Base-by-base conservation (phyloP, 2,329 filamentous ascomycete genomes). In the Botrytis porri region DNA sequence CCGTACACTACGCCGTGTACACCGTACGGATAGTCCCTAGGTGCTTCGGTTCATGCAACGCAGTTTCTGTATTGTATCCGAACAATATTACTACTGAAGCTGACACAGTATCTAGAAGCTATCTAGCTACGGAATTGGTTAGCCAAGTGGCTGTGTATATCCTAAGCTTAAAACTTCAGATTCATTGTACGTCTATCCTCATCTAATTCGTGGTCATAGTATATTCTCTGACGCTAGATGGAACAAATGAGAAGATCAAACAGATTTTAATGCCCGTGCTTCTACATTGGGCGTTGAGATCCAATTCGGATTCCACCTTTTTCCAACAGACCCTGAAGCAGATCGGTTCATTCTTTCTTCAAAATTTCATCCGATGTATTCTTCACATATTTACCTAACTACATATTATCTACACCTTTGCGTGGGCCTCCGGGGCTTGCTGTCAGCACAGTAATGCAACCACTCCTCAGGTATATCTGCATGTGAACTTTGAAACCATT, bases 141-240 rank as follows among this genome's bases (percentile, higher is more conserved):
- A 45, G 29, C 25, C 18, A 32, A n/a, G 66, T 69, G 66, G 66
- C 54, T 69, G 54, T 69, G 54, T 37, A 69, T 60, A 45, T 45
- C 32, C 51, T 39, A 61, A 72, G 60, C 51, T 60, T 61, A 41
- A 45, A 61, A 69, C 51, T 60, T 69, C 70, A 59, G 70, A 69
- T 60, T 67, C 61, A 41, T 41, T 41, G 65, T 57, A 41, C 32
- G 65, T 67, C n/a, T 67, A 22, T 39, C 69, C 18, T 51, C 45
- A 45, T 70, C 59, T 29, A 20, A 71, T 71, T 67, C 45, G 61
- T 48, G 29, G 20, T 41, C 3, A 22, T 45, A n/a, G 59, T 67
- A 41, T 60, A 48, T 60, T 72, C 63, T 72, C 62, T 72, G 70
- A 72, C 51, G 70, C 69, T 63, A 72, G 70, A 72, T 72, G 70